A percentile compares a stretch with the other conserved stretches of the same genome.
These are phyloP conservation scores for Venturia effusa DNA, from an alignment of 2,329 filamentous ascomycete genomes.

Conservation along the genomic window DNA sequence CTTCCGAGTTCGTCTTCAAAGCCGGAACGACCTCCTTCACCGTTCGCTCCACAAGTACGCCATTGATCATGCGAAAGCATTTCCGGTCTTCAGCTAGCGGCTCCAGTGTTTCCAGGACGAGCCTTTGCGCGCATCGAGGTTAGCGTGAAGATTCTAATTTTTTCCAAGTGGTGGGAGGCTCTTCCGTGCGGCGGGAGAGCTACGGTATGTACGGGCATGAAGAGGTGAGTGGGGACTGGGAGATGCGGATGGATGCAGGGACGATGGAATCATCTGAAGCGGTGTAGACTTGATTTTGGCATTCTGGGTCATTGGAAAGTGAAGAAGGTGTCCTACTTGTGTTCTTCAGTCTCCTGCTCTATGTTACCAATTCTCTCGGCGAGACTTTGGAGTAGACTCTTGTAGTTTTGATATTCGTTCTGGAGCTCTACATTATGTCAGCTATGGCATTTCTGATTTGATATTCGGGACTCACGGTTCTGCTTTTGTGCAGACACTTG, in stretches of 20 bases:
- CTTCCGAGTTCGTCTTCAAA: constrained; percentile 86
- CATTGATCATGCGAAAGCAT: constrained; percentile 98
- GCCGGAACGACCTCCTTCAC: constrained; percentile 87
- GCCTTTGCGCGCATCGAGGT: constrained; percentile 40
- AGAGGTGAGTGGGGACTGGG: constrained; percentile 3
- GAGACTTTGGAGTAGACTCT: constrained; percentile 73
- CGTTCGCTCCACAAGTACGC: constrained; percentile 86
- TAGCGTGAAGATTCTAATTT: not conserved
- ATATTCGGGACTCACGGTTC: constrained; percentile 44
- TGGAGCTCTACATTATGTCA: constrained; percentile 54
- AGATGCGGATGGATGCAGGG: not conserved
- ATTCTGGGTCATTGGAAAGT: constrained; percentile 13
- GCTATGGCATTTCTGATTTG: not conserved
- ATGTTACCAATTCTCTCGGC: constrained; percentile 96
- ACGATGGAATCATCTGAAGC: constrained; percentile 19
- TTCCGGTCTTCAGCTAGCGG: constrained; percentile 79
- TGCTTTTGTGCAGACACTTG: constrained; percentile 56
- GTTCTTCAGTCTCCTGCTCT: constrained; percentile 93
- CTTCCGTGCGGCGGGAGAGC: not conserved
- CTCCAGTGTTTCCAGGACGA: constrained; percentile 84
- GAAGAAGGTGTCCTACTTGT: constrained; percentile 62
- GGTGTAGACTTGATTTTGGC: constrained; percentile 16
- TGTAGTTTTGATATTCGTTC: constrained; percentile 66
- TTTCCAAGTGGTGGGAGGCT: not conserved
- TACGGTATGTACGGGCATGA: not conserved